A percentile compares a stretch with the other conserved stretches of the same genome.
phyloP scores from a whole-genome alignment of 257 asterid species.

The Nicotiana tomentosiformis region DNA sequence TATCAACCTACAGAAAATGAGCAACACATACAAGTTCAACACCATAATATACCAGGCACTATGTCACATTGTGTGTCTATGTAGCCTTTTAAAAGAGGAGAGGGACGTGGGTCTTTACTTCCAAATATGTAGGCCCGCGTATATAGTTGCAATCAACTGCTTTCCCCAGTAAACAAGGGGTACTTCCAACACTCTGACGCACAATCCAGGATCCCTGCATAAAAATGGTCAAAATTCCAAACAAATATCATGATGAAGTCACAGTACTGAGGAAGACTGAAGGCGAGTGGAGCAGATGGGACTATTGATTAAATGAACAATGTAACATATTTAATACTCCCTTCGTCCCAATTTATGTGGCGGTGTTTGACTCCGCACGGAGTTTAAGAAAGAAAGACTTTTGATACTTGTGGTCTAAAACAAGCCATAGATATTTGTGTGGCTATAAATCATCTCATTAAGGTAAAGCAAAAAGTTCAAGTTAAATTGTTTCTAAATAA shows the following conservation, averaged over 20 bases:
- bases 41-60: background rate
- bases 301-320: background rate
- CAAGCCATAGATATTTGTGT: too few species aligned
- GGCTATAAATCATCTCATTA: too few species aligned
- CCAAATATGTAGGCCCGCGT: slow-evolving; percentile 75
- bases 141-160: slow-evolving; percentile 94
- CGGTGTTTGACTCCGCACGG: too few species aligned
- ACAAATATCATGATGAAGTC: background rate
- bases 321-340: background rate
- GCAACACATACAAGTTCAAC: background rate
- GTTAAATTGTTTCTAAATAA: too few species aligned
- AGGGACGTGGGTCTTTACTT: slow-evolving; percentile 36
- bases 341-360: too few species aligned
- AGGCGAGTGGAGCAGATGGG: background rate
- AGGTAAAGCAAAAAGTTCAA: too few species aligned
- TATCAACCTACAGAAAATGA: slow-evolving; percentile 55
- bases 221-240: background rate
- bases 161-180: slow-evolving; percentile 90
- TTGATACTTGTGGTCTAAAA: too few species aligned
- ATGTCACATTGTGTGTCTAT: background rate
- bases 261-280: background rate
- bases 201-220: slow-evolving; percentile 97
- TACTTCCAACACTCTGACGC: slow-evolving; percentile 99
- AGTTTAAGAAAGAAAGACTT: too few species aligned
- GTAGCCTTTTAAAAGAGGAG: background rate